Conservation (phyloP, 2,329 filamentous ascomycete species). For the Incumbomyces delicatus region DNA sequence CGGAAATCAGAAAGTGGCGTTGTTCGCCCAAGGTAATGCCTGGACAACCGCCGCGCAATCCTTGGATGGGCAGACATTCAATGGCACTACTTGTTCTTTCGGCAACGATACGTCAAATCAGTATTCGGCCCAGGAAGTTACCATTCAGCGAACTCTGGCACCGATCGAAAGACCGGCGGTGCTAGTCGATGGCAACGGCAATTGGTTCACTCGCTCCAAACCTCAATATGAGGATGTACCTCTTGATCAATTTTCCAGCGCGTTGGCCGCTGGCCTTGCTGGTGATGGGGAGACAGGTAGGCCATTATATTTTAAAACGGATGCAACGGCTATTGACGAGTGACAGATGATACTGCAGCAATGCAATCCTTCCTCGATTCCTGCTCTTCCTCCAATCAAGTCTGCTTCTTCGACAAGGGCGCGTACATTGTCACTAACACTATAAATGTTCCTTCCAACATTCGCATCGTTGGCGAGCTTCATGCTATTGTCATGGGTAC, state of each 20-base stretch:
- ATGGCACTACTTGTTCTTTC: conserved; percentile 18
- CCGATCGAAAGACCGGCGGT: conserved; percentile 34
- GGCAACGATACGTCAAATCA: conserved; percentile 17
- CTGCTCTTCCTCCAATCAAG: conserved; percentile 38
- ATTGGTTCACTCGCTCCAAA: conserved; percentile 42
- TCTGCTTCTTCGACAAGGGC: conserved; percentile 69
- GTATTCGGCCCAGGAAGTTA: conserved; percentile 21
- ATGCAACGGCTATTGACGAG: neutral
- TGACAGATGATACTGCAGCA: conserved; percentile 47
- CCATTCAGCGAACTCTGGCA: conserved; percentile 48
- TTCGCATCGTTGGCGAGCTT: conserved; percentile 51
- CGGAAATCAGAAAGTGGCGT: conserved; percentile 45
- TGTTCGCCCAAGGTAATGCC: conserved; percentile 63
- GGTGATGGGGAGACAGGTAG: conserved; percentile 47
- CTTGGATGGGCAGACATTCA: conserved; percentile 15
- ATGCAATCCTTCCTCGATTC: conserved; percentile 48
- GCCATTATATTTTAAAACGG: no score
- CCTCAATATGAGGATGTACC: conserved; percentile 42
- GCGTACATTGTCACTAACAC: conserved; percentile 62
- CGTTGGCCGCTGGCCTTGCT: conserved; percentile 33
- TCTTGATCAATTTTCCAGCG: conserved; percentile 34
- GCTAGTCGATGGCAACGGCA: conserved; percentile 42
- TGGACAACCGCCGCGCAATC: conserved; percentile 37
- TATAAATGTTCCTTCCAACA: conserved; percentile 52
- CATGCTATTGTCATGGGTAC: conserved; percentile 27